Percentiles rank a stretch among this genome's conserved stretches.
These are phyloP conservation scores for Pythium sp. DNA, from an alignment of 352 stramenopile species.

Conservation along the genomic window DNA sequence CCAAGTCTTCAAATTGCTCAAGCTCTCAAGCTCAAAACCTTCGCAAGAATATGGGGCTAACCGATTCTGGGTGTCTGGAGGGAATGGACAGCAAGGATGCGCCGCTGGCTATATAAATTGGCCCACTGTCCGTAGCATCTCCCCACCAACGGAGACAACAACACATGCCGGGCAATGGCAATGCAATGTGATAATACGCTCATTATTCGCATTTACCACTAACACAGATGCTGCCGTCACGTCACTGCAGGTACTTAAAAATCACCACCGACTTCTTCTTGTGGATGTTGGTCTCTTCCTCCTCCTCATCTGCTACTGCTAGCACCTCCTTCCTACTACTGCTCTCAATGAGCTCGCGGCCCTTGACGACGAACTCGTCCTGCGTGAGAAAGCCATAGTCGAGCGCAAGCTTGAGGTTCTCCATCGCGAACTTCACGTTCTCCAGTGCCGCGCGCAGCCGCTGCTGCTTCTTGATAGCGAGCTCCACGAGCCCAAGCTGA, in stretches of 20 bases:
- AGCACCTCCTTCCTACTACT: background rate
- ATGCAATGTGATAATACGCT: background rate
- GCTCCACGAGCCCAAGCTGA: background rate
- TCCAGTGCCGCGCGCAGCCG: background rate
- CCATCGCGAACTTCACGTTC: background rate
- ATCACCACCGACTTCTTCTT: background rate
- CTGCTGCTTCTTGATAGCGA: slow-evolving; percentile 33
- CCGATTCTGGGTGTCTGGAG: background rate
- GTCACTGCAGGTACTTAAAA: background rate
- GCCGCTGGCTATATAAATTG: background rate
- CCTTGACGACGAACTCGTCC: slow-evolving; percentile 5
- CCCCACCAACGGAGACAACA: background rate
- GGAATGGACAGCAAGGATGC: background rate
- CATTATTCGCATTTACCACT: background rate
- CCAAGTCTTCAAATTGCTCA: too few species aligned
- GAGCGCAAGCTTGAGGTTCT: slow-evolving; percentile 11
- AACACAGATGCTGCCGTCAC: background rate
- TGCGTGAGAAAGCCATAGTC: background rate
- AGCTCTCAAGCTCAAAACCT: too few species aligned
- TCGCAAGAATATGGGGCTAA: too few species aligned
- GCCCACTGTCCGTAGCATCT: background rate
- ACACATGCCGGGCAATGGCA: too few species aligned
- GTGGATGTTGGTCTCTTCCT: too few species aligned
- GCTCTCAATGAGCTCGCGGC: slow-evolving; percentile 3
- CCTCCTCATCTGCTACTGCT: too few species aligned